Base-by-base conservation (phyloP, 345 rosid species). In the Psidium guajava region DNA sequence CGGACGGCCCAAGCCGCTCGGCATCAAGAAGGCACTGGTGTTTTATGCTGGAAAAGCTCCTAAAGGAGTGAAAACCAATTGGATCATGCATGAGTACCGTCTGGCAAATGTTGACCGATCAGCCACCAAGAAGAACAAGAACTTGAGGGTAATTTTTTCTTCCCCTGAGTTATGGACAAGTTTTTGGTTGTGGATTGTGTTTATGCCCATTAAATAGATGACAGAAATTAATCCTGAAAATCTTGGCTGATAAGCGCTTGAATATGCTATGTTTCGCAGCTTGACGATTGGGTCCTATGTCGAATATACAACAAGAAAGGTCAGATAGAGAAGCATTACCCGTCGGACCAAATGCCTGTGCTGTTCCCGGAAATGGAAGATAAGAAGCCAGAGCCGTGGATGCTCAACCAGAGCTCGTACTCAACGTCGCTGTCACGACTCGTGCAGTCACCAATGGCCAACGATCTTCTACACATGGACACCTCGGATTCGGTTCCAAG, bases 71-170 rank as follows among this genome's bases (percentile, higher is more conserved):
- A 96, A 95, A 85, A 96, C 99, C 84, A 95, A 96, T 52, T 96
- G 99, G 99, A 96, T 96, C 58, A 96, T 96, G 99, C 99, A 96
- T 6, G 99, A 96, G 81, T 96, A 96, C 84, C 98, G 99, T 54
- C 95, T 94, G 22, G 95, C 97, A 14, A 92, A 95, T 86, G 97
- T 94, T 21, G 95, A 96, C 81, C 89, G 99, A 52, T 93, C 98
- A 27, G 95, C 98, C 53, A 84, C 89, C 87, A 92, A 89, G 83
- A 95, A 88, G 75, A 92, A 85, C 87, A 69, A 69, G 77, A 92
- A 89, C 74, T 89, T 91, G 69, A 90, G 98, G 95, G 98, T 96
- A 93, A 28, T 81, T 81, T 40, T 12, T 51, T 54, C 47, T 82
- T 42, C 44, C 52, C 22, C 24, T 2, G 57, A 7, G 16, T 28